phyloP scores from a whole-genome alignment of 768 basidiomycete species.

The Phylloporus scabripes region DNA sequence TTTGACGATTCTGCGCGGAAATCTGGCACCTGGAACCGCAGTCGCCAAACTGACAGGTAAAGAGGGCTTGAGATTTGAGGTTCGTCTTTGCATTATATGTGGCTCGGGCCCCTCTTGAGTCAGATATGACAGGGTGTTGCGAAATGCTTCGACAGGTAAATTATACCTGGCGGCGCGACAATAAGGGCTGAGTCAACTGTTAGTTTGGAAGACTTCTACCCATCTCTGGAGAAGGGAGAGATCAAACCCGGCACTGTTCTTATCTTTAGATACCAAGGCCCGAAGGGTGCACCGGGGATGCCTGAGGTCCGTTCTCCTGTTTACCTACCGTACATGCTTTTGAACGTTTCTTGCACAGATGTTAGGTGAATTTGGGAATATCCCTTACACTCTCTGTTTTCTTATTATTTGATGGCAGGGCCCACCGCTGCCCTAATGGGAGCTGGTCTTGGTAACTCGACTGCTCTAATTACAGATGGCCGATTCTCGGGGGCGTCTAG shows the following conservation, averaged over 20 bases:
- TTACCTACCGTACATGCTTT: background rate
- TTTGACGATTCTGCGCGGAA: constrained; percentile 83
- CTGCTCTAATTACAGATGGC: constrained; percentile 83
- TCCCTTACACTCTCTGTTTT: background rate
- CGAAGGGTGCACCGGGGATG: constrained; percentile 90
- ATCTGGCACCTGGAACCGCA: constrained; percentile 78
- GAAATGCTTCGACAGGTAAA: constrained; percentile 70
- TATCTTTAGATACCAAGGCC: constrained; percentile 85
- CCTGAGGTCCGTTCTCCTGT: constrained; percentile 50
- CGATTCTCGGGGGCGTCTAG: constrained; percentile 82
- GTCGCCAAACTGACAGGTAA: constrained; percentile 95
- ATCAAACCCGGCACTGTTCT: constrained; percentile 71
- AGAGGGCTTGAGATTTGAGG: constrained; percentile 82
- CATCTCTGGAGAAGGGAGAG: constrained; percentile 65
- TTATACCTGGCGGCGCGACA: background rate
- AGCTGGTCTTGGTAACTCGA: constrained; percentile 71
- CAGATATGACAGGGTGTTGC: constrained; percentile 51
- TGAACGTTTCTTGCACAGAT: constrained; percentile 30
- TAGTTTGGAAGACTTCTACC: constrained; percentile 67
- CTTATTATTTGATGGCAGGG: constrained; percentile 33
- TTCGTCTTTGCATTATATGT: constrained; percentile 24
- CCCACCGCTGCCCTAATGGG: constrained; percentile 84
- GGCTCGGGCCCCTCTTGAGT: background rate
- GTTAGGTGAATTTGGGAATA: constrained; percentile 32
- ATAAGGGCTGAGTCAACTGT: constrained; percentile 4